Conservation (phyloP, 1,284 basidiomycete genomes). For the Microbotryum intermedium region DNA sequence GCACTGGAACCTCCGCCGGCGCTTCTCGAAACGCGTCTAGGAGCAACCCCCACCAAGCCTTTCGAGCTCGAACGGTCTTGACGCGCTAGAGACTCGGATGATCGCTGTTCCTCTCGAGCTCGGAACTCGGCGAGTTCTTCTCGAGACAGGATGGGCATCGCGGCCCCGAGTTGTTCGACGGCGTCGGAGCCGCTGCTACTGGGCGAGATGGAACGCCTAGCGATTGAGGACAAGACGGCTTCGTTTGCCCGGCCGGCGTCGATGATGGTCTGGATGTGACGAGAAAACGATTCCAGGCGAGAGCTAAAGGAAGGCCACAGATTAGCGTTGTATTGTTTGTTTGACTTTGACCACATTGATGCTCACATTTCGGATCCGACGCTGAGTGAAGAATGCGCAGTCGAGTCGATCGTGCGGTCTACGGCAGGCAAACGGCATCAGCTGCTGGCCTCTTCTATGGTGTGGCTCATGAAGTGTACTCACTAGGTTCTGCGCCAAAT, state of each 20-base stretch:
- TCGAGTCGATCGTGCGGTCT: no score
- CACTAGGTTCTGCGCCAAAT: no score
- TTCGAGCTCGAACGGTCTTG: not conserved
- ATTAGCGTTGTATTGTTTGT: not conserved
- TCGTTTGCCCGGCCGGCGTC: slow-evolving; percentile 2
- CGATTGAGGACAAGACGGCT: no score
- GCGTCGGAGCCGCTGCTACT: no score
- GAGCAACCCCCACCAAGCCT: no score
- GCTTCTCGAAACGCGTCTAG: no score
- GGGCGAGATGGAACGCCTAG: no score
- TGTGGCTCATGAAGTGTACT: no score
- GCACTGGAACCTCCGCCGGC: no score
- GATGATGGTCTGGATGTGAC: slow-evolving; percentile 8
- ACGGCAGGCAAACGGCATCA: no score
- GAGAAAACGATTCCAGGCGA: slow-evolving; percentile 9
- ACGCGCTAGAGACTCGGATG: not conserved
- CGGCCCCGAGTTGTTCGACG: not conserved
- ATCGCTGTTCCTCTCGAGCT: not conserved
- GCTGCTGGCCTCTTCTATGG: no score
- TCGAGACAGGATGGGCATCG: not conserved
- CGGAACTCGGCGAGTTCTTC: not conserved
- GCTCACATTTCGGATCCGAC: not conserved
- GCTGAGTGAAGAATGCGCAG: not conserved
- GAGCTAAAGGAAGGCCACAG: not conserved
- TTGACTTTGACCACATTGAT: no score